Conservation (phyloP, 2,329 filamentous ascomycete genomes). For the Cyanodermella asteris region DNA sequence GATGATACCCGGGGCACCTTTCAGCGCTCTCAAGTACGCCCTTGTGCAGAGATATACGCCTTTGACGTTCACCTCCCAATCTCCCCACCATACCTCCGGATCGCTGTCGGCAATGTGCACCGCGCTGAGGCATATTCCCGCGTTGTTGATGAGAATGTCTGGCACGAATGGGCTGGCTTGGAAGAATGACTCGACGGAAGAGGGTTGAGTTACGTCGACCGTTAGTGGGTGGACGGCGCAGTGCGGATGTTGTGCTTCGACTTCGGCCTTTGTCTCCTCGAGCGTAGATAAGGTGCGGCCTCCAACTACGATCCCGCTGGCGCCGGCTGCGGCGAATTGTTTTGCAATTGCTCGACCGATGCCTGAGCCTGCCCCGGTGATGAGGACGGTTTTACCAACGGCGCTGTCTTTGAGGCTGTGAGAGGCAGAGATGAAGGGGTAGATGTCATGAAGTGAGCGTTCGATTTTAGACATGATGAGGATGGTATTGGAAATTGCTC, state of each 20-base stretch:
- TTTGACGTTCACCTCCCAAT: neutral
- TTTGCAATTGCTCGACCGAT: conserved; percentile 27
- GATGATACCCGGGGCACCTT: neutral
- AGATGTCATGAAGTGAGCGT: neutral
- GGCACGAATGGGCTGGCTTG: neutral
- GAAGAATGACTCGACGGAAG: neutral
- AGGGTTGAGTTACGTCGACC: neutral
- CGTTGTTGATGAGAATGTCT: neutral
- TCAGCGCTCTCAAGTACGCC: neutral
- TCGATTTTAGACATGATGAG: no score
- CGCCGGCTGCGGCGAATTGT: conserved; percentile 20
- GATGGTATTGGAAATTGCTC: no score
- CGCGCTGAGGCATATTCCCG: neutral
- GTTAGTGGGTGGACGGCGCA: neutral
- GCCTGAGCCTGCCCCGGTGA: conserved; percentile 30
- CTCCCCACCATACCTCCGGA: neutral
- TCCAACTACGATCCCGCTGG: neutral
- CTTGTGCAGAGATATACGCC: neutral
- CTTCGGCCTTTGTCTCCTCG: neutral
- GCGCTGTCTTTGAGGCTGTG: neutral
- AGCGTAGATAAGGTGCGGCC: neutral
- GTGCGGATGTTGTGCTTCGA: neutral
- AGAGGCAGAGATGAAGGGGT: neutral
- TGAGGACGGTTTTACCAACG: conserved; percentile 19
- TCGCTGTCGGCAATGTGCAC: neutral